Evolutionary conservation across 1,284 basidiomycete genomes (phyloP).

Genomic region (Sporisorium reilianum): DNA sequence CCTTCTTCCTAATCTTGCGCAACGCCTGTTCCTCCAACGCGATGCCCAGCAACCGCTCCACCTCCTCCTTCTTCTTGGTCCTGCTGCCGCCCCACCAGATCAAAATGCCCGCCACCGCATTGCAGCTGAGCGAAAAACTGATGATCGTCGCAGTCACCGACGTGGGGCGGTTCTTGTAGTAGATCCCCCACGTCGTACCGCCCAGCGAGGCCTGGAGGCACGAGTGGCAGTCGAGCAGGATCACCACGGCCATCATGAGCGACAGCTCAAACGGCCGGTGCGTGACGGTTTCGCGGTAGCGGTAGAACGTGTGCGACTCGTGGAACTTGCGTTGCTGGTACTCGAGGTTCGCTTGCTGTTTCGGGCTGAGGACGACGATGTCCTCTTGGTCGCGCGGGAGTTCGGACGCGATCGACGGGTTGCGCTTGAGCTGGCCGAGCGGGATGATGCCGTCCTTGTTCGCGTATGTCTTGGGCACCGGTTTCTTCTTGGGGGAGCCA

Average conservation of each 20-base stretch:
- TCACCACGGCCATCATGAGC: conserved; percentile 51
- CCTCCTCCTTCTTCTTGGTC: conserved; percentile 81
- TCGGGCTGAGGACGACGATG: conserved; percentile 62
- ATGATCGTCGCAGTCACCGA: conserved; percentile 78
- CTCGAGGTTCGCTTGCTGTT: conserved; percentile 62
- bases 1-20: conserved; percentile 41
- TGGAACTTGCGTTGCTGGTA: conserved; percentile 67
- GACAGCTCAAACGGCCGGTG: conserved; percentile 81
- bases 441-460: conserved; percentile 49
- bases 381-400: conserved; percentile 58
- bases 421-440: conserved; percentile 51
- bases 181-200: conserved; percentile 83
- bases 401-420: conserved; percentile 61
- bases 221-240: conserved; percentile 63
- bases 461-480: conserved; percentile 20
- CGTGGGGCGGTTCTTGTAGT: conserved; percentile 70
- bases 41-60: conserved; percentile 78
- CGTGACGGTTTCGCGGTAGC: conserved; percentile 85
- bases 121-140: conserved; percentile 81
- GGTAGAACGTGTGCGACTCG: conserved; percentile 77
- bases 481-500: neutral
- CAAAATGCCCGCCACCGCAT: conserved; percentile 81
- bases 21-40: conserved; percentile 74
- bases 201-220: conserved; percentile 73
- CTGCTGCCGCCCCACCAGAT: conserved; percentile 83